These are phyloP conservation scores for Epichloe scottii DNA, from an alignment of 2,329 filamentous ascomycete species.

Conservation along the genomic window DNA sequence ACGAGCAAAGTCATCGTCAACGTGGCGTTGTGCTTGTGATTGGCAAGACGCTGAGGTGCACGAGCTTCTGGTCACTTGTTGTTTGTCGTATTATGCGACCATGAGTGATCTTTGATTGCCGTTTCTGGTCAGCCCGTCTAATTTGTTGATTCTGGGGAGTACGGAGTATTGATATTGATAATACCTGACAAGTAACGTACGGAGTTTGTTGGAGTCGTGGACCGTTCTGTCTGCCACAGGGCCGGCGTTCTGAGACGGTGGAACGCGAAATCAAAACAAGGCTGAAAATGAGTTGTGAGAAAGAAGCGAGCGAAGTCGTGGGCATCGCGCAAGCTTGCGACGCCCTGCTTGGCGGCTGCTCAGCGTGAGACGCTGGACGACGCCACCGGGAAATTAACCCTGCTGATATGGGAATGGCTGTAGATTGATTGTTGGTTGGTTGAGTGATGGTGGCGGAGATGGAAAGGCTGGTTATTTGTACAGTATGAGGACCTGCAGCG, in stretches of 20 bases:
- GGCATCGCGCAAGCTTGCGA: not conserved
- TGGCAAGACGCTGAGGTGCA: not conserved
- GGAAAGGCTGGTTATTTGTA: no score
- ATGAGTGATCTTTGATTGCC: not conserved
- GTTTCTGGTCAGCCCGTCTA: not conserved
- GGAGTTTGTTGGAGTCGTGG: no score
- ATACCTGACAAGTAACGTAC: no score
- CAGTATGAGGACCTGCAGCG: no score
- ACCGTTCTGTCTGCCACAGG: not conserved
- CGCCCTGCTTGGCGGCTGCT: no score
- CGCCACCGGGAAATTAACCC: no score
- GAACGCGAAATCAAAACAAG: no score
- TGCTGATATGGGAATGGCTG: no score
- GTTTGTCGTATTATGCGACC: not conserved
- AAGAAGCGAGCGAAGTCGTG: not conserved
- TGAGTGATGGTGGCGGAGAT: no score
- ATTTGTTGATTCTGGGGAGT: not conserved
- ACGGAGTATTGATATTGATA: no score
- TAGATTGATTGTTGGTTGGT: no score
- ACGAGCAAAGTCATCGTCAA: not conserved
- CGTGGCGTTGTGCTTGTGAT: not conserved
- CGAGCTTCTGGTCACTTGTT: not conserved
- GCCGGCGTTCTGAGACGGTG: not conserved
- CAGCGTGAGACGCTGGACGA: no score
- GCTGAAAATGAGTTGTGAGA: not conserved